Evolutionary conservation across 306 rosid genomes (phyloP), one percentile per base, ranked within the genome.

Genomic region (Cajanus cajan): DNA sequence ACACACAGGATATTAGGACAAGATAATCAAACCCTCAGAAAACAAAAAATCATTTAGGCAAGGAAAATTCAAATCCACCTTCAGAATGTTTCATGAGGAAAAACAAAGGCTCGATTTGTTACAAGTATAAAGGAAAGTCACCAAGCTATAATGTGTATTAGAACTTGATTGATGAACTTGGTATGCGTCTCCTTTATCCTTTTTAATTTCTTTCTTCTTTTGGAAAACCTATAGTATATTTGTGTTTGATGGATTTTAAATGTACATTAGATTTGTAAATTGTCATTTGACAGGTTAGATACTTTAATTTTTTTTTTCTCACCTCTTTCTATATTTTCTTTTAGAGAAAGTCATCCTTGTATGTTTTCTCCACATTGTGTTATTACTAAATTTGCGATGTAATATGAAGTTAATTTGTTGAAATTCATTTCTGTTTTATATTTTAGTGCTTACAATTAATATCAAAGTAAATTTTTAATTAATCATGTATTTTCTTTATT

Each of bases 81-180:
- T 57, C 28, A 47, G 7, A 43, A 13, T 12, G 25, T 54, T 73
- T 72, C 47, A 39, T 14, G 28, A n/a, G n/a, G n/a, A n/a, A n/a
- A n/a, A n/a, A n/a, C n/a, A n/a, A n/a, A n/a, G n/a, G 14, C 77
- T 37, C 52, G 13, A 14, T 41, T 69, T 68, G 64, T 68, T 67
- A 22, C 7, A 19, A 25, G 11, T 22, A 6, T 65, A 24, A n/a
- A 55, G 16, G 12, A 12, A 68, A 57, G 36, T 25, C 3, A 36
- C 31, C 14, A 13, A 55, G 80, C 34, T 84, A n/a, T n/a, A 43
- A 12, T 80, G 80, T 66, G 67, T 75, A 76, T 31, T 47, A 31
- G 54, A 62, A 31, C 18, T 44, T 12, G n/a, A n/a, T n/a, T n/a
- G n/a, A n/a, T n/a, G 74, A 16, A 21, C 34, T 51, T 74, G 58